Base-by-base conservation (phyloP, 2,329 filamentous ascomycete genomes). In the Plectosphaerella cucumerina region DNA sequence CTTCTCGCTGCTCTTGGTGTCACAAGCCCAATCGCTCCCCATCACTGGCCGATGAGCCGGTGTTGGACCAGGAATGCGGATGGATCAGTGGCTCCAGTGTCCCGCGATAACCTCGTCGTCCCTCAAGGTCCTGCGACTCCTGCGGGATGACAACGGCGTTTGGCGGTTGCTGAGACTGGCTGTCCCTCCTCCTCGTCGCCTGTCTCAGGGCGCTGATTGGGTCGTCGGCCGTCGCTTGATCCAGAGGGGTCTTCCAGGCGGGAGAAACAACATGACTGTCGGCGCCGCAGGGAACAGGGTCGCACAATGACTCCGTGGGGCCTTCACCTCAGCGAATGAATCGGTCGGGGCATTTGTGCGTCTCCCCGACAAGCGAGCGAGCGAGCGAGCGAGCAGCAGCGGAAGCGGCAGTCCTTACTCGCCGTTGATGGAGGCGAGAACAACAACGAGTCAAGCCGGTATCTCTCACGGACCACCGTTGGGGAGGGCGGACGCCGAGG, bases 151-250 rank as follows among this genome's bases (percentile, higher is more conserved):
- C 22, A 26, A 42, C 18, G 50, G 53, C 53, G 55, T 49, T 47
- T 57, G 53, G 55, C 55, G 55, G 55, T 57, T 57, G 49, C 51
- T 57, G 55, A 57, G 55, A 56, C 55, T 49, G 37, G 37, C 44
- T 33, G 39, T 44, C 44, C 31, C n/a, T n/a, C 35, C 44, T 18
- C 14, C 12, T 56, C 35, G 53, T 56, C 55, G 55, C 39, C 51
- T 56, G 55, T 56, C 48, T 57, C 44, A 56, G 41, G 17, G 5
- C 49, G 44, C 33, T 57, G 55, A 57, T 56, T 57, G 55, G 55
- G 18, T 21, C 22, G n/a, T 4, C n/a, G 18, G 22, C 17, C 23
- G 44, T 45, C 35, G 50, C 53, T 50, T 55, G 49, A 48, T 35
- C 47, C 50, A 50, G 46, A 51, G 44, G 5, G n/a, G 39, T 18